phyloP scores from a whole-genome alignment of 768 basidiomycete genomes.

The Vararia minispora region DNA sequence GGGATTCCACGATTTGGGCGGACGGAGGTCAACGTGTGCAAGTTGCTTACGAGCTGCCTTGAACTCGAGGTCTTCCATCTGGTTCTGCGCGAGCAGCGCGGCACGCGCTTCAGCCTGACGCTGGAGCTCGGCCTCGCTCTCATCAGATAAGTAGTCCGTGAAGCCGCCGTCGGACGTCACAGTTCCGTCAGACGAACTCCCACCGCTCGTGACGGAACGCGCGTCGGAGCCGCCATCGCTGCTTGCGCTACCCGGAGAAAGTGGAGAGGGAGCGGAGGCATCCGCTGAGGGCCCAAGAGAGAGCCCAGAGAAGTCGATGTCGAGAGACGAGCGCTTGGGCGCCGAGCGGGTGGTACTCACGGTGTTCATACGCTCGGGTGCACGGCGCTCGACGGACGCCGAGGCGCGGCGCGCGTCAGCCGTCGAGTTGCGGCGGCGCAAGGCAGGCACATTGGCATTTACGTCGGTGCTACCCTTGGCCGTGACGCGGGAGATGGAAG shows the following conservation, averaged over 20 bases:
- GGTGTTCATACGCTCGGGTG: constrained; percentile 14
- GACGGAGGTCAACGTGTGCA: constrained; percentile 59
- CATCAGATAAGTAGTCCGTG: constrained; percentile 86
- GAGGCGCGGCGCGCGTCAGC: constrained; percentile 6
- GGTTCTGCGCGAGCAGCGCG: constrained; percentile 66
- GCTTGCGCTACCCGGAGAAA: constrained; percentile 32
- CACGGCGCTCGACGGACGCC: constrained; percentile 3
- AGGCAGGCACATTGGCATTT: constrained; percentile 14
- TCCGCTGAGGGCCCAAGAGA: too few relatives aligned
- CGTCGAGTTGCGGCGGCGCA: constrained; percentile 15
- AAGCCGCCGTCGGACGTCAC: constrained; percentile 81
- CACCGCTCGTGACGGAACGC: constrained; percentile 33
- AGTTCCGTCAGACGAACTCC: constrained; percentile 61
- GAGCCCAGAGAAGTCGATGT: constrained; percentile 27
- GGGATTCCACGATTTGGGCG: constrained; percentile 67
- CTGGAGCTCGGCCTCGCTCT: constrained; percentile 84
- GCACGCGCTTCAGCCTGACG: constrained; percentile 76
- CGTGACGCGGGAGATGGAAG: constrained; percentile 31
- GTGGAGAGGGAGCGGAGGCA: constrained; percentile 16
- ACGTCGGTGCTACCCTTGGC: constrained; percentile 18
- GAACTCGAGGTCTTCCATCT: constrained; percentile 74
- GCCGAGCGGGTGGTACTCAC: constrained; percentile 11
- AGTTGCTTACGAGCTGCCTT: constrained; percentile 72
- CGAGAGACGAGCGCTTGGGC: constrained; percentile 19
- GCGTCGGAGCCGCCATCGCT: constrained; percentile 46